Percentiles rank a stretch among this genome's conserved stretches.
Conservation (phyloP, 257 asterid genomes). For the Paraleonurus japonicus region DNA sequence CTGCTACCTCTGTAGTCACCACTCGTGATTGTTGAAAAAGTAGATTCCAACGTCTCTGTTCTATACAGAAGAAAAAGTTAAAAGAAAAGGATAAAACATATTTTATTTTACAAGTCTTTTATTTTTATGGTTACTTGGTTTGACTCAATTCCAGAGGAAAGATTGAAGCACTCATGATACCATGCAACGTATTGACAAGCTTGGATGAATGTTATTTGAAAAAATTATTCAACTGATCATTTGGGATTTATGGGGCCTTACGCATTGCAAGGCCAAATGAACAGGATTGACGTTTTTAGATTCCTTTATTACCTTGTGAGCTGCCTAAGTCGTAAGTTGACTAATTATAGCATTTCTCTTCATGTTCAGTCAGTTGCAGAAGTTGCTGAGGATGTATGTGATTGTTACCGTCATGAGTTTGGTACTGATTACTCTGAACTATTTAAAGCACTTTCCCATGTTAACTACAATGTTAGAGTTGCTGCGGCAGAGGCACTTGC, state of each 20-base stretch:
- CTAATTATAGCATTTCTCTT: conserved; percentile 10
- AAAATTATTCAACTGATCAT: background rate
- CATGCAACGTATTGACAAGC: background rate
- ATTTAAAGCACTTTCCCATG: conserved; percentile 79
- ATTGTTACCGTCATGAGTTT: conserved; percentile 76
- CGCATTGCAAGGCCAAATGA: background rate
- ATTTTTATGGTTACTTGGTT: background rate
- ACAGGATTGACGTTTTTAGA: background rate
- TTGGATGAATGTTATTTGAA: background rate
- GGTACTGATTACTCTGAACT: conserved; percentile 92
- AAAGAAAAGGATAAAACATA: background rate
- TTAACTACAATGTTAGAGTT: conserved; percentile 78
- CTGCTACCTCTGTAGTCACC: background rate
- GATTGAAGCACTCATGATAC: background rate
- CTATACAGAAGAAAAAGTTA: background rate
- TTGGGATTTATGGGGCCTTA: background rate
- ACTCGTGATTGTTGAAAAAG: background rate
- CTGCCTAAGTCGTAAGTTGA: conserved; percentile 2
- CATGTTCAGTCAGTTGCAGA: conserved; percentile 74
- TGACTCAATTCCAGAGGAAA: background rate
- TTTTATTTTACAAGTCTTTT: background rate
- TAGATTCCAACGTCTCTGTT: background rate
- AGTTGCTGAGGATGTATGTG: conserved; percentile 95
- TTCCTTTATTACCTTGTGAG: background rate
- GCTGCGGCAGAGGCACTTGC: conserved; percentile 99